Evolutionary conservation across 805 yeast species (phyloP), one percentile per base, ranked within the genome.

Genomic region (Candida boidinii): DNA sequence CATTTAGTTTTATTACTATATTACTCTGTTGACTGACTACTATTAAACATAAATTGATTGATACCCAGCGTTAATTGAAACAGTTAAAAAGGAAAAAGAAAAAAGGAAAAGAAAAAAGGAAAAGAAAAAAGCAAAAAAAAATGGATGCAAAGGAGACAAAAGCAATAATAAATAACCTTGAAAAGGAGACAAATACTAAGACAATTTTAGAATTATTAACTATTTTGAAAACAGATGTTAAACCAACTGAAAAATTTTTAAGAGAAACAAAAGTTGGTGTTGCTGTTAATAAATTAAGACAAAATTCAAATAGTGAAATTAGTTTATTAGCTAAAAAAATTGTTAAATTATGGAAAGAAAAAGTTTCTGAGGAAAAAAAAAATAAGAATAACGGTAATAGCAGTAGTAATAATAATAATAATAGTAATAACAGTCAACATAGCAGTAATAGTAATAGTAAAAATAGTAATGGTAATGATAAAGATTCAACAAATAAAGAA

Each of bases 231-330:
- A 73, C 68, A 36, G 84, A 83, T 10, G 83, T 86, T 33, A 64
- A 66, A 44, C 96, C 97, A 8, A 78, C 94, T 2, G 97, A 90
- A 51, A 73, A 77, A 52, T 64, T 90, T 23, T 66, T 90, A 32
- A 72, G 96, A 48, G 94, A 90, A 49, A 92, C 98, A 7, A 87
- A 86, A 56, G 90, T 92, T n/a, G 98, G 98, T 42, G 90, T 92
- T 13, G 90, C 88, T 7, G 96, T 92, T 26, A 92, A 92, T 62
- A 87, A 85, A 57, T 75, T 82, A 48, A 75, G 95, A 42, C 60
- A 83, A 7, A 75, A 77, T 29, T 50, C 59, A 20, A 84, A 82
- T 55, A 40, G 70, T 16, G 94, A 87, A 44, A 70, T 92, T 29
- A 65, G 79, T 10, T 58, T 68, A 2, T 59, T 82, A 26, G 97